phyloP scores from a whole-genome alignment of 306 rosid species.

The Oxytropis ochrocephala region DNA sequence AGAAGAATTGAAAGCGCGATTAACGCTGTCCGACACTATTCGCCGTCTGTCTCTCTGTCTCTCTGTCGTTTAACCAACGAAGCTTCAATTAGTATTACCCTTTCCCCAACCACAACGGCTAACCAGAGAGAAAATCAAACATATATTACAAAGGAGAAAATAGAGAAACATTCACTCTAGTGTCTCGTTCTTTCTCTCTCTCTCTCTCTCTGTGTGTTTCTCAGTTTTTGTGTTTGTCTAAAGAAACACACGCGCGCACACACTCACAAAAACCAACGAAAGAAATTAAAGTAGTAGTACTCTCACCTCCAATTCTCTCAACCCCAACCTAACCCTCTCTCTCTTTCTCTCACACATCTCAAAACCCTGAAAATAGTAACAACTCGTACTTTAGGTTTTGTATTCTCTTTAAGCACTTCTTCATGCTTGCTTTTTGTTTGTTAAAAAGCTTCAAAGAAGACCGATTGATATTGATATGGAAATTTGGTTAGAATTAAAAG shows the following conservation, averaged over 20 bases:
- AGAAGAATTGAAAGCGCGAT: constrained; percentile 34
- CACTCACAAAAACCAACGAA: neutral
- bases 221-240: neutral
- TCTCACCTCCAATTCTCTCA: too few species aligned
- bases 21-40: constrained; percentile 32
- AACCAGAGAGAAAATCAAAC: neutral
- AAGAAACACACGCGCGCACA: neutral
- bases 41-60: constrained; percentile 6
- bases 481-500: constrained; percentile 29
- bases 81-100: constrained; percentile 20
- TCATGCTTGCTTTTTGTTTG: neutral
- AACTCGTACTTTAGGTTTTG: neutral
- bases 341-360: too few species aligned
- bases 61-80: constrained; percentile 1
- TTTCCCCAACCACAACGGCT: constrained; percentile 17
- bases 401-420: neutral
- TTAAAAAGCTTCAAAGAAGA: neutral
- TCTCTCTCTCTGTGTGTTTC: neutral
- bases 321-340: too few species aligned
- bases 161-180: neutral
- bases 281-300: too few species aligned
- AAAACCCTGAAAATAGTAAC: neutral
- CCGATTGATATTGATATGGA: constrained; percentile 66
- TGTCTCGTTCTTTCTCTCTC: too few species aligned
- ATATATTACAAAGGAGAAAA: too few species aligned